Evolutionary conservation across 352 stramenopile species (phyloP), one percentile per base, ranked within the genome.

Genomic region (Hyaloperonospora arabidopsidis): DNA sequence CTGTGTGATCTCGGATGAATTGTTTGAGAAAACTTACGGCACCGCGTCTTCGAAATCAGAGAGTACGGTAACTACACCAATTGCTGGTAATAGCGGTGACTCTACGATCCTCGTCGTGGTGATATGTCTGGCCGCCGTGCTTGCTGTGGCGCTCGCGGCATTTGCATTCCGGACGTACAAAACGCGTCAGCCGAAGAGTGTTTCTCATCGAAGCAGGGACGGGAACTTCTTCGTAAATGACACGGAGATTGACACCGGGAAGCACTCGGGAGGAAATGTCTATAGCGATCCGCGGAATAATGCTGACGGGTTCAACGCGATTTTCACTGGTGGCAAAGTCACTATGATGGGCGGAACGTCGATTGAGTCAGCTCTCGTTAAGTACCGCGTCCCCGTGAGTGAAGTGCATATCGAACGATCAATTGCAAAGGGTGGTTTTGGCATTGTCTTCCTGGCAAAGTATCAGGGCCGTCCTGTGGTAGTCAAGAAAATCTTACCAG

Each of bases 401-500:
- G 76, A 88, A 25, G 72, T 92, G 35, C 62, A 70, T 28, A 63
- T 89, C 22, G 64, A 85, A 22, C 76, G 79, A 32, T 68, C 69
- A 0, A 72, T 92, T 36, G 82, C 82, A 0, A 84, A 88, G 54
- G 82, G 82, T 14, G 82, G 82, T 29, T 92, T 87, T 48, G 82
- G 82, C 18, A 73, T 84, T 28, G 74, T 92, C 8, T 86, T 82
- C 51, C 53, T 92, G 22, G 82, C 79, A 0, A 71, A 54, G 8
- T 87, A 88, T 57, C 69, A 87, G 40, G 57, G 53, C 19, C 69
- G 79, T 12, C 45, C 74, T 1, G 72, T 93, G 7, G 80, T 88
- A 14, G 70, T 93, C 17, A 93, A 93, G 64, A 88, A 89, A 55
- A 87, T 89, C 49, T 49, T 93, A 15, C 83, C 83, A 0, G 83